These are phyloP conservation scores for Acaromyces ingoldii DNA, from an alignment of 1,284 basidiomycete species.

Conservation along the genomic window DNA sequence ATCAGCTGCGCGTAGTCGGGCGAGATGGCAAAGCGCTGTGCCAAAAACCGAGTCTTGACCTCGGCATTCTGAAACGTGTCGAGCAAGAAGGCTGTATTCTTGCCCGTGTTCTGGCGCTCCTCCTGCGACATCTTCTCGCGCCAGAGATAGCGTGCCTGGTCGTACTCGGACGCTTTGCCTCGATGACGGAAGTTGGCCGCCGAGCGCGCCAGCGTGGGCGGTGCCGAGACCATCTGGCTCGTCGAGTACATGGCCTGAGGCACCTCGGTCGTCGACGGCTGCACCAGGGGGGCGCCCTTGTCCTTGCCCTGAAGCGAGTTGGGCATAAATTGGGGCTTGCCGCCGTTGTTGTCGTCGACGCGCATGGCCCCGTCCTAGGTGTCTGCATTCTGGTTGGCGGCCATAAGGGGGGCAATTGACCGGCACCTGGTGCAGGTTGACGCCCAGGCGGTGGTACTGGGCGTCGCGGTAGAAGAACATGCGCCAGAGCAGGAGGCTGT, in stretches of 20 bases:
- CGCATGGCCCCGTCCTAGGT: not conserved
- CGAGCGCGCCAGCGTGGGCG: too few relatives aligned
- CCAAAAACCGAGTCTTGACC: not conserved
- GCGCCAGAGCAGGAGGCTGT: not conserved
- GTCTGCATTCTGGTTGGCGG: not conserved
- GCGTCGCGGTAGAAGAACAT: conserved; percentile 43
- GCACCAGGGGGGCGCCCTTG: not conserved
- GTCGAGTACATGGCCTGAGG: not conserved
- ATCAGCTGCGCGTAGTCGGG: conserved; percentile 1
- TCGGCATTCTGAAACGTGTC: too few relatives aligned
- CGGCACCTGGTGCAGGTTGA: conserved; percentile 50
- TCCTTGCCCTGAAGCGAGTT: conserved; percentile 1
- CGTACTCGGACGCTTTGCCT: not conserved
- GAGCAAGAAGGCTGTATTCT: not conserved
- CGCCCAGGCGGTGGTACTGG: conserved; percentile 41
- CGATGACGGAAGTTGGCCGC: conserved; percentile 2
- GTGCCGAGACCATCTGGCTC: too few relatives aligned
- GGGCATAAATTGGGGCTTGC: conserved; percentile 5
- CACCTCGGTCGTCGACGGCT: not conserved
- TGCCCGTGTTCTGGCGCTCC: not conserved
- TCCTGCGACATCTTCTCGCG: not conserved
- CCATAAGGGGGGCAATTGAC: conserved; percentile 35
- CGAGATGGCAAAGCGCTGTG: not conserved
- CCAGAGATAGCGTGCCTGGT: too few relatives aligned
- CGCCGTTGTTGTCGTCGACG: conserved; percentile 1